These are phyloP conservation scores for Gossypium lobatum DNA, from an alignment of 441 rosid species.

Conservation along the genomic window DNA sequence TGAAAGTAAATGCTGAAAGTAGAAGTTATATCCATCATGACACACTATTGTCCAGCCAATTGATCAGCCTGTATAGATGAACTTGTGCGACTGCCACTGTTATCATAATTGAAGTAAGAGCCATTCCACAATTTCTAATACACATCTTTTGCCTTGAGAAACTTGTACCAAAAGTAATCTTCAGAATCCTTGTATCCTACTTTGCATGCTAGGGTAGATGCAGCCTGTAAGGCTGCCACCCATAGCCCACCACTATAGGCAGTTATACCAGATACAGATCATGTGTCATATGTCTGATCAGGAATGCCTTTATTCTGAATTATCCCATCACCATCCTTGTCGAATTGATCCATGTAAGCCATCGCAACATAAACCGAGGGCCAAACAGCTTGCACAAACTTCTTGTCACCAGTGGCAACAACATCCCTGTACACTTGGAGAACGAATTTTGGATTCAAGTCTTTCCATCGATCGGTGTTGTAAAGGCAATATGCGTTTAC, in stretches of 20 bases:
- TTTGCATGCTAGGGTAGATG: conserved; percentile 69
- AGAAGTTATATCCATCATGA: background rate
- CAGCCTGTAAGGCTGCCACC: conserved; percentile 96
- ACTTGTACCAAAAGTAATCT: conserved; percentile 71
- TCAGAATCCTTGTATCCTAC: conserved; percentile 75
- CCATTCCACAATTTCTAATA: conserved; percentile 88
- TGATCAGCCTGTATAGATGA: conserved; percentile 93
- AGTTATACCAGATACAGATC: conserved; percentile 83
- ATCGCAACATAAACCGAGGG: conserved; percentile 83
- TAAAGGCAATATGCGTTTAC: conserved; percentile 67
- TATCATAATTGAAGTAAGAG: conserved; percentile 78
- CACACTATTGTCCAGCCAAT: conserved; percentile 88
- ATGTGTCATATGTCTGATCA: conserved; percentile 93
- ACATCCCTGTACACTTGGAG: conserved; percentile 89
- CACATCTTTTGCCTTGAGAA: conserved; percentile 65
- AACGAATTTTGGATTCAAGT: conserved; percentile 84
- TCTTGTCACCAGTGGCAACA: conserved; percentile 74
- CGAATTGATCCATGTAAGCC: conserved; percentile 91
- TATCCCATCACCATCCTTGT: conserved; percentile 88
- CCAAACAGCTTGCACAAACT: conserved; percentile 76
- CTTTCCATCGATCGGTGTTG: conserved; percentile 79
- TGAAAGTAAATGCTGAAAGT: background rate
- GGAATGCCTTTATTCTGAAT: conserved; percentile 93
- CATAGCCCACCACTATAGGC: conserved; percentile 89
- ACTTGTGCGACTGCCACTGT: conserved; percentile 53